Conservation (phyloP, 108 stramenopile genomes). For the Aurantiochytrium sp. region DNA sequence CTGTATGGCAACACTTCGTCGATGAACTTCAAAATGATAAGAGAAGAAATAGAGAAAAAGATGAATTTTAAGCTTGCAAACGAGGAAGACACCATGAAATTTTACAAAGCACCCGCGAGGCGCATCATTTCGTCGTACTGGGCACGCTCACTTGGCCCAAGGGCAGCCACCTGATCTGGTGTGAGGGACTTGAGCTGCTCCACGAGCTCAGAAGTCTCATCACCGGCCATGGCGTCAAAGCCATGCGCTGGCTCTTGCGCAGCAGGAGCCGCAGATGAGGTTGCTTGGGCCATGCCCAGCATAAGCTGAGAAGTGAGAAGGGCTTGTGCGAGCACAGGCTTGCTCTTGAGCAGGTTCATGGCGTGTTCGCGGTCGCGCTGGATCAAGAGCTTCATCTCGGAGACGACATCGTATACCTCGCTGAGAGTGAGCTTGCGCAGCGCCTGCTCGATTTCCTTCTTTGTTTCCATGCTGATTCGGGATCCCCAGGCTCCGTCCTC, state of each 20-base stretch:
- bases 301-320: background rate
- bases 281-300: conserved; percentile 3
- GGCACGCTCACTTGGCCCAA: background rate
- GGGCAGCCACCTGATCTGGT: background rate
- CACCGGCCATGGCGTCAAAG: background rate
- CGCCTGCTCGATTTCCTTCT: conserved; percentile 2
- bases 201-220: background rate
- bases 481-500: background rate
- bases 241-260: background rate
- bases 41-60: too few species aligned
- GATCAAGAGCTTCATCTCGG: background rate
- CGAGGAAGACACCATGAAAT: too few species aligned
- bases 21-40: too few species aligned
- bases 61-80: too few species aligned
- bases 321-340: background rate
- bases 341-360: background rate
- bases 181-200: background rate
- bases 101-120: background rate
- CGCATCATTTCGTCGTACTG: background rate
- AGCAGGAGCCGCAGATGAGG: background rate
- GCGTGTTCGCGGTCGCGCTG: conserved; percentile 13
- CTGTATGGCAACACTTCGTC: too few species aligned
- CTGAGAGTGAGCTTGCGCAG: background rate
- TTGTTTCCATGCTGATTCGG: background rate
- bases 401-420: conserved; percentile 1